Conservation (phyloP, 2,329 filamentous ascomycete genomes). For the Ophiocordyceps robertsii region DNA sequence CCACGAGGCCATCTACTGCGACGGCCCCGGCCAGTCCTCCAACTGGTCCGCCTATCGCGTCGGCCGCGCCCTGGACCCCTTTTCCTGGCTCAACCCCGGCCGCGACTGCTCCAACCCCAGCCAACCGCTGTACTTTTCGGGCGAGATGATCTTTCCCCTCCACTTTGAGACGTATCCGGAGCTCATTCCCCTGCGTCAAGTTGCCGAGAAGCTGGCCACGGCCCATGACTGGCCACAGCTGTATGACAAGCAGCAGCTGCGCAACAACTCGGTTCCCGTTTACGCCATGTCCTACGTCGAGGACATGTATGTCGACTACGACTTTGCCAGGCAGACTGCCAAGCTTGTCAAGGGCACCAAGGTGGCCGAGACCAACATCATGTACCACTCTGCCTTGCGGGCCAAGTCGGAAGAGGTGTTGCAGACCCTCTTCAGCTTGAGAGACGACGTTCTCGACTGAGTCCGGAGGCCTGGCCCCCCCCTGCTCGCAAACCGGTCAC, state of each 20-base stretch:
- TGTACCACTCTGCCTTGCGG: constrained; percentile 78
- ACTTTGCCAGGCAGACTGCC: constrained; percentile 61
- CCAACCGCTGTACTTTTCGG: constrained; percentile 62
- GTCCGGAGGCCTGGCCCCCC: constrained; percentile 7
- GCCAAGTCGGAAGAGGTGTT: constrained; percentile 64
- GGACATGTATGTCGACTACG: constrained; percentile 86
- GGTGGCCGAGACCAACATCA: constrained; percentile 70
- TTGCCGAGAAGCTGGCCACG: constrained; percentile 57
- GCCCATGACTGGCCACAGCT: constrained; percentile 59
- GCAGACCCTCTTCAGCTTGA: constrained; percentile 59
- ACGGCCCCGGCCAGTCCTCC: constrained; percentile 46
- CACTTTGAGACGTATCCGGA: constrained; percentile 74
- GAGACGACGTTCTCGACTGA: constrained; percentile 53
- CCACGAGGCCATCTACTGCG: constrained; percentile 81
- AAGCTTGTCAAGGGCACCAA: constrained; percentile 61
- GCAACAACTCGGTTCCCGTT: constrained; percentile 67
- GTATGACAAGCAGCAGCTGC: constrained; percentile 62
- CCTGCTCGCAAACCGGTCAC: too few species aligned
- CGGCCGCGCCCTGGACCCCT: constrained; percentile 32
- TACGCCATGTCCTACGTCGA: constrained; percentile 76
- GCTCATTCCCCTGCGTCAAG: constrained; percentile 52
- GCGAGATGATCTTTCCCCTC: constrained; percentile 84
- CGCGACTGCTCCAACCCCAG: constrained; percentile 11
- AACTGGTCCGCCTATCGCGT: constrained; percentile 65
- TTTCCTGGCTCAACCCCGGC: constrained; percentile 33